Percentiles rank a stretch among this genome's conserved stretches.
Evolutionary conservation across 2,329 filamentous ascomycete species (phyloP).

Genomic region (Ascochyta pisi): DNA sequence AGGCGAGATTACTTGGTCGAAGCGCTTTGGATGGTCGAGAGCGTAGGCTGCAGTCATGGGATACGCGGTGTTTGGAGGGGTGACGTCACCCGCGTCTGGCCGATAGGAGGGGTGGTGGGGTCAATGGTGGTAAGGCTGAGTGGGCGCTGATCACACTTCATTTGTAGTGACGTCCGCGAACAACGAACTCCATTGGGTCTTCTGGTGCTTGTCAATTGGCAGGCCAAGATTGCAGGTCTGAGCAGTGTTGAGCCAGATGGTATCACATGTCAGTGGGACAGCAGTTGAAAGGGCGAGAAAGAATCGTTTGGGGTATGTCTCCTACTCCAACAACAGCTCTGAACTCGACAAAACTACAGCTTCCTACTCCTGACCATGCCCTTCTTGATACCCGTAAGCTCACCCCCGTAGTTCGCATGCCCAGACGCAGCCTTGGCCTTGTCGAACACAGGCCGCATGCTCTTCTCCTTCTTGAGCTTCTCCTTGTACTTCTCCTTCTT

Average conservation of each 20-base stretch:
- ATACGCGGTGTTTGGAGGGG: constrained; percentile 5
- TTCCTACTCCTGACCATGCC: constrained; percentile 92
- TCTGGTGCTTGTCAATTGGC: too few species aligned
- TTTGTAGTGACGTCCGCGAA: background rate
- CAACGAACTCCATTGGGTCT: too few species aligned
- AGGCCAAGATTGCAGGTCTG: too few species aligned
- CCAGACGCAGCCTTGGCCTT: constrained; percentile 78
- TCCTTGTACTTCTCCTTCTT: constrained; percentile 96
- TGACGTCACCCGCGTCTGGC: constrained; percentile 34
- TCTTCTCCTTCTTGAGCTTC: constrained; percentile 96
- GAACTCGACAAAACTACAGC: constrained; percentile 61
- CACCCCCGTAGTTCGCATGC: constrained; percentile 73
- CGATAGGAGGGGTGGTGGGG: constrained; percentile 18
- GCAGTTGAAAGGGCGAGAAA: background rate
- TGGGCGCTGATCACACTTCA: background rate
- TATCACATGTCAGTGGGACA: too few species aligned
- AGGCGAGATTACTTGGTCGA: constrained; percentile 23
- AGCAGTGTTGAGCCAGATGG: too few species aligned
- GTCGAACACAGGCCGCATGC: constrained; percentile 84
- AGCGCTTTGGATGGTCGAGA: constrained; percentile 17
- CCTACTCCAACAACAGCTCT: background rate
- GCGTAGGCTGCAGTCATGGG: constrained; percentile 25
- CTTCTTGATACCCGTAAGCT: constrained; percentile 94
- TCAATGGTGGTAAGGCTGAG: background rate
- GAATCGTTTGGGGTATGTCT: constrained; percentile 3